Evolutionary conservation across 805 yeast genomes (phyloP).

Genomic region (Yarrowia deformans): DNA sequence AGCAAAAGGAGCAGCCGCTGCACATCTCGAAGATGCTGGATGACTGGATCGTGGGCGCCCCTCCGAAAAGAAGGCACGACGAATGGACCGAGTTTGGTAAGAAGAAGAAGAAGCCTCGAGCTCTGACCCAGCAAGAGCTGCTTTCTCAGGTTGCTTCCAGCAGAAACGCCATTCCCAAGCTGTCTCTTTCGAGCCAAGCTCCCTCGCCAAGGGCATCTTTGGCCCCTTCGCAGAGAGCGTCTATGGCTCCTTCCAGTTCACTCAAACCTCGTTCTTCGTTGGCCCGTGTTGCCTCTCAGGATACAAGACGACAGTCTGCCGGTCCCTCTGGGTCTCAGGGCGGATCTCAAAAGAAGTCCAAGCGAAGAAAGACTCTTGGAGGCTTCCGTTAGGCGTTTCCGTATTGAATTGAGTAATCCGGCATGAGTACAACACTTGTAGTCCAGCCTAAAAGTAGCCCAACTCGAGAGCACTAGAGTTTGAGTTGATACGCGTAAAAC

Average conservation of each 20-base stretch:
- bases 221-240: slow-evolving; percentile 15
- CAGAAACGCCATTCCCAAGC: slow-evolving; percentile 11
- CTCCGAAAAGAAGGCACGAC: neutral
- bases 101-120: neutral
- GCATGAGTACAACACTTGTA: no score
- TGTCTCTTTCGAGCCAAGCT: slow-evolving; percentile 23
- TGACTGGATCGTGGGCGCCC: slow-evolving; percentile 5
- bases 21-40: neutral
- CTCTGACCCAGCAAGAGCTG: slow-evolving; percentile 12
- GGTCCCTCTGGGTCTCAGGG: neutral
- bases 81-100: slow-evolving; percentile 9
- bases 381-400: slow-evolving; percentile 8
- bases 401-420: no score
- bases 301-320: slow-evolving; percentile 3
- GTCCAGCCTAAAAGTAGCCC: no score
- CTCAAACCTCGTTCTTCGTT: neutral
- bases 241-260: slow-evolving; percentile 1
- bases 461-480: no score
- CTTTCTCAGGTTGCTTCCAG: slow-evolving; percentile 3
- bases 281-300: neutral
- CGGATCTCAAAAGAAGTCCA: neutral
- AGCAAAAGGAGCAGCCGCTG: neutral
- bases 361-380: slow-evolving; percentile 10
- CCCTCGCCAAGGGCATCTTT: slow-evolving; percentile 10
- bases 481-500: no score